Evolutionary conservation across 495 filamentous ascomycete species (phyloP).

Genomic region (Aspergillus avenaceus): DNA sequence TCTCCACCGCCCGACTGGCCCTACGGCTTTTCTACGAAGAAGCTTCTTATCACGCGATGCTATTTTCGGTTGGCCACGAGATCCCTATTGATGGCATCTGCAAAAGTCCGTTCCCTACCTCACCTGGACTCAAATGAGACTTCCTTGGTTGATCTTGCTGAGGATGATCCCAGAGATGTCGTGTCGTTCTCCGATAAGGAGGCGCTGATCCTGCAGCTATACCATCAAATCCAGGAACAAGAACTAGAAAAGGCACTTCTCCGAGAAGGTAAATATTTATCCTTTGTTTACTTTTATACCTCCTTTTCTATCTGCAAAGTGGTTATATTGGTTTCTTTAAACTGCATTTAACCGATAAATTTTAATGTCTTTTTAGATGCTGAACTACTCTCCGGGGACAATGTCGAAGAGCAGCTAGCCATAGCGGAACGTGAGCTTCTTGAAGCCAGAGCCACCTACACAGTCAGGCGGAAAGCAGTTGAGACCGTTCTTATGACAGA

Average conservation of each 20-base stretch:
- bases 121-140: slow-evolving; percentile 35
- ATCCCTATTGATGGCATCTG: slow-evolving; percentile 36
- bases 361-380: slow-evolving; percentile 18
- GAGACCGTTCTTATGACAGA: slow-evolving; percentile 63
- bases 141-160: slow-evolving; percentile 36
- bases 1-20: slow-evolving; percentile 17
- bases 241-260: slow-evolving; percentile 66
- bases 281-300: too few relatives aligned
- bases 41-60: slow-evolving; percentile 34
- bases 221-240: slow-evolving; percentile 65
- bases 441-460: slow-evolving; percentile 63
- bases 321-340: too few relatives aligned
- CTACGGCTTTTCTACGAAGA: not conserved
- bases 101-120: slow-evolving; percentile 28
- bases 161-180: slow-evolving; percentile 41
- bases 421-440: slow-evolving; percentile 60
- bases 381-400: slow-evolving; percentile 32
- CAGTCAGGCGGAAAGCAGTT: slow-evolving; percentile 61
- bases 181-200: slow-evolving; percentile 59
- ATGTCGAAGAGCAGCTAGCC: slow-evolving; percentile 48
- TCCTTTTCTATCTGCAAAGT: slow-evolving; percentile 6
- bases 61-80: slow-evolving; percentile 26
- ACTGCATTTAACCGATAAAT: too few relatives aligned
- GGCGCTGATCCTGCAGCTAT: slow-evolving; percentile 58
- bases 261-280: slow-evolving; percentile 44